Conservation (phyloP, 768 basidiomycete species). For the Phylloporus rhodoxanthus region DNA sequence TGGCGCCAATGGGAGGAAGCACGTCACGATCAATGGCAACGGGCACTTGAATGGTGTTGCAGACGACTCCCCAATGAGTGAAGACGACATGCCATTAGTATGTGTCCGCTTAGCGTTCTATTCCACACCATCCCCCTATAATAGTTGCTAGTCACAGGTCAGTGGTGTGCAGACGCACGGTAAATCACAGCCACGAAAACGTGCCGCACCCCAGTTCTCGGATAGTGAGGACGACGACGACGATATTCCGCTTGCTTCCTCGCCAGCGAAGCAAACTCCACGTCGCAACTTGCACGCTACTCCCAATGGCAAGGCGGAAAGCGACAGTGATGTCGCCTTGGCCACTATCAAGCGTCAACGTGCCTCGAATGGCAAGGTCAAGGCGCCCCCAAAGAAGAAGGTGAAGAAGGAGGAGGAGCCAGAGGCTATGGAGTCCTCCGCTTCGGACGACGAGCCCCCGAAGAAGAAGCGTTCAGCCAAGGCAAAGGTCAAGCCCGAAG, state of each 20-base stretch:
- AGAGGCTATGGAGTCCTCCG: conserved; percentile 14
- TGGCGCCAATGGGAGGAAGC: conserved; percentile 40
- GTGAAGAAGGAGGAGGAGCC: conserved; percentile 47
- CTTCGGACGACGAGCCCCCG: conserved; percentile 34
- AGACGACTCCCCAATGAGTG: conserved; percentile 51
- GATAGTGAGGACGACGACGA: conserved; percentile 68
- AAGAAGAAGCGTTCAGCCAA: conserved; percentile 29
- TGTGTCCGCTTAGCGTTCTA: conserved; percentile 20
- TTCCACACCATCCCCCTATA: conserved; percentile 16
- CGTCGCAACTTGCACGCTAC: conserved; percentile 37
- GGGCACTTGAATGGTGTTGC: conserved; percentile 35
- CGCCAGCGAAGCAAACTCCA: conserved; percentile 52
- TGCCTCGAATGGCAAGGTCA: conserved; percentile 40
- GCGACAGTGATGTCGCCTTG: conserved; percentile 39
- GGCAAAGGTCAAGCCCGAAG: conserved; percentile 42
- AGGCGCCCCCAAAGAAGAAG: conserved; percentile 61
- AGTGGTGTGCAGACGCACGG: conserved; percentile 39
- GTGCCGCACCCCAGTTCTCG: conserved; percentile 46
- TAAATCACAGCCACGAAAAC: conserved; percentile 41
- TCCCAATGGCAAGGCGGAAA: conserved; percentile 38
- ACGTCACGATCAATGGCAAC: conserved; percentile 41
- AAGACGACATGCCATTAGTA: conserved; percentile 70
- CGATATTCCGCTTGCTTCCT: conserved; percentile 66
- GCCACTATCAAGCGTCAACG: conserved; percentile 42
- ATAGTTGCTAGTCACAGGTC: conserved; percentile 48